Percentiles rank a stretch among this genome's conserved stretches.
phyloP scores from a whole-genome alignment of 2,329 filamentous ascomycete genomes.

The Ophiocordyceps sinensis region DNA sequence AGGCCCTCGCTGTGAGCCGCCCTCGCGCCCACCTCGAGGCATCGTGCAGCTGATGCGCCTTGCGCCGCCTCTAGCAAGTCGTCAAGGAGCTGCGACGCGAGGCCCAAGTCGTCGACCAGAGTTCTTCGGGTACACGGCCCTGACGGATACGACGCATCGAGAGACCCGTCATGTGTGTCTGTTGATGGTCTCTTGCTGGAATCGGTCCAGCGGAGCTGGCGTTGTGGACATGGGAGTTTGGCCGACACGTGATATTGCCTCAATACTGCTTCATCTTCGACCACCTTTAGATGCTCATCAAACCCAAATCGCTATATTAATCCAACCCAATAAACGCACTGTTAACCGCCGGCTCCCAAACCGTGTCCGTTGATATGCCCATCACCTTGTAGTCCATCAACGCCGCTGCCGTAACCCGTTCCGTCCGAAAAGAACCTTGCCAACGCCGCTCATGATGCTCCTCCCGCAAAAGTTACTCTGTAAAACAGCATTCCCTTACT shows the following conservation, averaged over 20 bases:
- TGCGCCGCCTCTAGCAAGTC: conserved; percentile 28
- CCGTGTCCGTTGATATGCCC: not conserved
- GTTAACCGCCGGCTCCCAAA: not conserved
- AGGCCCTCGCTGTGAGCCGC: conserved; percentile 70
- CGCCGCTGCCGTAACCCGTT: not conserved
- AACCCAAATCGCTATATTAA: not conserved
- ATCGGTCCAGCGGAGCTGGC: not conserved
- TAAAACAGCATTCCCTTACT: not conserved
- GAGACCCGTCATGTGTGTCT: not conserved
- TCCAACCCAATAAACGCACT: not conserved
- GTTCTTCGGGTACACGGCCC: conserved; percentile 18
- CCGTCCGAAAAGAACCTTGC: not conserved
- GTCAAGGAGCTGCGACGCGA: conserved; percentile 46
- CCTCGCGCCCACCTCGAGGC: not conserved
- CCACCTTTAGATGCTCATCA: no score
- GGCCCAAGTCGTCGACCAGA: conserved; percentile 25
- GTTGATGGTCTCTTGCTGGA: not conserved
- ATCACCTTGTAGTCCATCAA: not conserved
- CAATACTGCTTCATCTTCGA: no score
- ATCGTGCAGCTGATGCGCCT: not conserved
- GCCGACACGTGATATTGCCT: not conserved
- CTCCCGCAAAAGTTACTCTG: not conserved
- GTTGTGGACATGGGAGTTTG: not conserved
- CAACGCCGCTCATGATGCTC: not conserved
- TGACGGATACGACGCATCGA: not conserved